These are phyloP conservation scores for Dryas alaskensis DNA, from an alignment of 306 rosid species.

Conservation along the genomic window DNA sequence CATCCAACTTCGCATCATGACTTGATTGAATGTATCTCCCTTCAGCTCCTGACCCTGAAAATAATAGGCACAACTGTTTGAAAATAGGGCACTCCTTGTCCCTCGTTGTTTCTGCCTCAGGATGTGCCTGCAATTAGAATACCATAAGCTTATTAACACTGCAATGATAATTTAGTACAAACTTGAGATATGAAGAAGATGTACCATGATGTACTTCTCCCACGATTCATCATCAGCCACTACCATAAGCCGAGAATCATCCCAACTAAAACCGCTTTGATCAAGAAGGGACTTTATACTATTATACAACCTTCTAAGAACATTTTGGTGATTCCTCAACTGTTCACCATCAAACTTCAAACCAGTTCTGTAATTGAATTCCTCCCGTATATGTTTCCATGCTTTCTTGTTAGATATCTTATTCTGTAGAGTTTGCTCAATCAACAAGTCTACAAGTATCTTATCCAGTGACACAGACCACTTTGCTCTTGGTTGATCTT, in stretches of 20 bases:
- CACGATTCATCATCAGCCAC: slow-evolving; percentile 16
- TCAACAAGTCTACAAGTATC: slow-evolving; percentile 4
- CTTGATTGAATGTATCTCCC: slow-evolving; percentile 9
- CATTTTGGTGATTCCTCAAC: slow-evolving; percentile 18
- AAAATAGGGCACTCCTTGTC: slow-evolving; percentile 6
- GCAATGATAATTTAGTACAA: background rate
- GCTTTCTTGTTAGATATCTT: slow-evolving; percentile 10
- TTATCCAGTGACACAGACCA: slow-evolving; percentile 11
- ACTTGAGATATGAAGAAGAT: background rate
- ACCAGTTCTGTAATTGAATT: slow-evolving; percentile 11
- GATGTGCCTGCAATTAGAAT: slow-evolving; percentile 12
- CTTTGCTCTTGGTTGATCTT: slow-evolving; percentile 13
- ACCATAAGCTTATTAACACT: background rate
- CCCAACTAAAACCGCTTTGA: slow-evolving; percentile 2
- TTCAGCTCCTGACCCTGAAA: background rate
- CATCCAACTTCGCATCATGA: background rate
- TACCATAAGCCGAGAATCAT: background rate
- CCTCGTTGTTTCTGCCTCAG: slow-evolving; percentile 2
- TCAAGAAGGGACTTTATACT: slow-evolving; percentile 1
- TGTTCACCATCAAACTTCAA: slow-evolving; percentile 9
- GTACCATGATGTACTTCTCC: background rate
- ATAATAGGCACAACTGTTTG: background rate
- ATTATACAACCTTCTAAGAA: slow-evolving; percentile 14
- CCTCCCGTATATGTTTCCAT: slow-evolving; percentile 11
- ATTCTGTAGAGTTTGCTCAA: slow-evolving; percentile 7